Conservation (phyloP, 208 protist genomes). For the Crithidia acanthocephali region DNA sequence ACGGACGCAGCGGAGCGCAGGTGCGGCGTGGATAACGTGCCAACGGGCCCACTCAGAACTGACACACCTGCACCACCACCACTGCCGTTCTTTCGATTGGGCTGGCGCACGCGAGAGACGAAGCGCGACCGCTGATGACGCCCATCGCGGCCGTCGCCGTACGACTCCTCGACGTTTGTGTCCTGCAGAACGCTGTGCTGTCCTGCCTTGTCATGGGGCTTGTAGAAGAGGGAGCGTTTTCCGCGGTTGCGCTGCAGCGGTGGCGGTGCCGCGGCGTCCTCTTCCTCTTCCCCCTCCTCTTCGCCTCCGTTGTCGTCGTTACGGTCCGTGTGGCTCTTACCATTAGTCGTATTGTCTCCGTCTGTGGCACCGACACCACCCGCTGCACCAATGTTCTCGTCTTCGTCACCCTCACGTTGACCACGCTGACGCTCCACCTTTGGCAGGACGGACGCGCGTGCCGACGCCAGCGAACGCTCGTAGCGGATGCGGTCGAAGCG, state of each 20-base stretch:
- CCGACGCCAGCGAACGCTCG: conserved; percentile 20
- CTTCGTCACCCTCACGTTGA: background rate
- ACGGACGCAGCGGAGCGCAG: background rate
- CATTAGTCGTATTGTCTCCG: too few relatives aligned
- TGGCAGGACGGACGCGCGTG: too few relatives aligned
- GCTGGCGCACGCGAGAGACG: conserved; percentile 9
- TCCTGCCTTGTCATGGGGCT: conserved; percentile 12
- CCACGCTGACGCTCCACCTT: too few relatives aligned
- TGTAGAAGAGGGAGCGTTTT: conserved; percentile 52
- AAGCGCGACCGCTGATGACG: conserved; percentile 13
- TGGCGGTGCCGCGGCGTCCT: background rate
- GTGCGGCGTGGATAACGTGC: background rate
- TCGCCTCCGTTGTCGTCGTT: background rate
- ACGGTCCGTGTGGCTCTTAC: too few relatives aligned
- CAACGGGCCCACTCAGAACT: background rate
- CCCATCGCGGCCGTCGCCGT: too few relatives aligned
- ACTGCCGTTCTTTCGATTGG: background rate
- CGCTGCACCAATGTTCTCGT: background rate
- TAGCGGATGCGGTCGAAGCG: conserved; percentile 32
- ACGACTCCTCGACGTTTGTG: background rate
- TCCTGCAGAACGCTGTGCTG: conserved; percentile 6
- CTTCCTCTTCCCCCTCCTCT: background rate
- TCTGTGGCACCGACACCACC: too few relatives aligned
- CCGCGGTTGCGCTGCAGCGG: conserved; percentile 39
- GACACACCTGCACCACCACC: background rate